Conservation (phyloP, 305 asterid genomes). For the Solanum aculeatissimum region DNA sequence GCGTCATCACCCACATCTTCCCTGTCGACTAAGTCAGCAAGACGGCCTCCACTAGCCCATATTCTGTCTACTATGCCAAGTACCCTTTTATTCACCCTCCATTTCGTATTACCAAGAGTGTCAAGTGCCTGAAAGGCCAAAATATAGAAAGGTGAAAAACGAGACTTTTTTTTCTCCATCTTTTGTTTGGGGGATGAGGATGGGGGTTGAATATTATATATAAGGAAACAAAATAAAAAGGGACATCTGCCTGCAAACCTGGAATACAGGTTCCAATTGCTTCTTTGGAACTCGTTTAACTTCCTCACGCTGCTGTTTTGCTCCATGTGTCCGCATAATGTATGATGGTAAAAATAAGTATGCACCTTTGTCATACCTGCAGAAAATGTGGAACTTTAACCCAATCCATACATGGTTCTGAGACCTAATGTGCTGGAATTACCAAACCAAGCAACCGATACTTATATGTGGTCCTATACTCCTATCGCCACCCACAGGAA, state of each 20-base stretch:
- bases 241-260: slow-evolving; percentile 30
- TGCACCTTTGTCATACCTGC: slow-evolving; percentile 83
- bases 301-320: slow-evolving; percentile 80
- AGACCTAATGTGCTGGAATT: background rate
- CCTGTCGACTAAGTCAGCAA: slow-evolving; percentile 86
- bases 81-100: slow-evolving; percentile 88
- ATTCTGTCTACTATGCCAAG: slow-evolving; percentile 72
- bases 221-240: background rate
- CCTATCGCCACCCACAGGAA: background rate
- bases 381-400: slow-evolving; percentile 2
- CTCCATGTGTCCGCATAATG: slow-evolving; percentile 96
- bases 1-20: slow-evolving; percentile 59
- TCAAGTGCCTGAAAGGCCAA: slow-evolving; percentile 61
- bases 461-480: background rate
- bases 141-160: background rate
- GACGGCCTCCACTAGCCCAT: slow-evolving; percentile 86
- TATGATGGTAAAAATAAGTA: slow-evolving; percentile 83
- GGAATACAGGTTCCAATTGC: slow-evolving; percentile 60
- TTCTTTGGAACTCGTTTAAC: slow-evolving; percentile 55
- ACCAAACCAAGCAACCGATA: background rate
- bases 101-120: slow-evolving; percentile 88
- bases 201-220: background rate
- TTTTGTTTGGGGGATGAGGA: background rate
- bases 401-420: background rate
- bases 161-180: background rate